phyloP scores from a whole-genome alignment of 208 protist species.

The Crithidia expoeki region DNA sequence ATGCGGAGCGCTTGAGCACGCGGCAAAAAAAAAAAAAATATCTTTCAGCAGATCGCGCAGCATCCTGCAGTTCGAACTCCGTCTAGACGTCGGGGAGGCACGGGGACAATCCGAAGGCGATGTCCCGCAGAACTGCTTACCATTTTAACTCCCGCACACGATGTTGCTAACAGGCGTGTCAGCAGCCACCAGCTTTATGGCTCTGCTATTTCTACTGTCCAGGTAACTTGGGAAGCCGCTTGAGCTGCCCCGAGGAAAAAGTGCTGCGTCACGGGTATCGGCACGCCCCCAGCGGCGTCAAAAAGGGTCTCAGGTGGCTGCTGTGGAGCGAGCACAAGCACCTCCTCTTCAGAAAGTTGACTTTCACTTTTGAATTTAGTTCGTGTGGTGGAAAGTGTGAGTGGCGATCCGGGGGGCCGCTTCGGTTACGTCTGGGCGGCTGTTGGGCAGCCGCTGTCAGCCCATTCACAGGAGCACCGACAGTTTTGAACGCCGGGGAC shows the following conservation, averaged over 20 bases:
- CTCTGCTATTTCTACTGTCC: background rate
- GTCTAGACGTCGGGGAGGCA: background rate
- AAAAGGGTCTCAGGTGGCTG: background rate
- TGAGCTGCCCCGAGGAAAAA: background rate
- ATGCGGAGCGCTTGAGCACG: conserved; percentile 4
- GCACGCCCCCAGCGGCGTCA: conserved; percentile 1
- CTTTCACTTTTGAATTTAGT: background rate
- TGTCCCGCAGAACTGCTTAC: background rate
- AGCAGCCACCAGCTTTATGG: background rate
- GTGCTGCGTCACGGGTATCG: background rate
- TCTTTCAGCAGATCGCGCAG: conserved; percentile 5
- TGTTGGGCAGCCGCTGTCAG: background rate
- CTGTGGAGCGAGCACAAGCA: background rate
- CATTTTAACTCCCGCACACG: background rate
- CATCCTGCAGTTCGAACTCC: background rate
- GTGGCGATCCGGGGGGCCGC: background rate
- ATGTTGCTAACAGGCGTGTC: background rate
- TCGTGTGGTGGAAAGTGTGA: background rate
- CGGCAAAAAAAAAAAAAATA: background rate
- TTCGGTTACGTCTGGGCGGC: background rate
- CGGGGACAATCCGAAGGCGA: conserved; percentile 4
- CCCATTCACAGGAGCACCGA: background rate
- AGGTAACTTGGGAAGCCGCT: background rate
- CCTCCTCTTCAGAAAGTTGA: background rate
- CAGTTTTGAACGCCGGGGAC: background rate